Evolutionary conservation across 225 moss, liverwort and hornwort species (phyloP).

Genomic region (Thuidium tamariscinum): DNA sequence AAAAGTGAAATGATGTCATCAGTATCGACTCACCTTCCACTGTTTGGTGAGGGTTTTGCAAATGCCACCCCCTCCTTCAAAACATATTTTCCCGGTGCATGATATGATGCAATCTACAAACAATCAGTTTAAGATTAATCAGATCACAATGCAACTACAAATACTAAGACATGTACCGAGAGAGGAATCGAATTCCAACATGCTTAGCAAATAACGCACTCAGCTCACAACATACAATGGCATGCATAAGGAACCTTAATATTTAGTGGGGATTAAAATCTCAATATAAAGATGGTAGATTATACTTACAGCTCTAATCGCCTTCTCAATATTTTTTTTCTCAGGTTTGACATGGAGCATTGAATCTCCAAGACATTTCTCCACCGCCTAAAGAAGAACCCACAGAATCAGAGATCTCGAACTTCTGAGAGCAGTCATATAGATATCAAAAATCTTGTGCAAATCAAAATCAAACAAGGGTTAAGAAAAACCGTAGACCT

Average conservation of each 20-base stretch:
- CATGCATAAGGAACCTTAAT: neutral
- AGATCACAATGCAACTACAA: neutral
- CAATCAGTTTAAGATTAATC: neutral
- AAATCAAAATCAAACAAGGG: neutral
- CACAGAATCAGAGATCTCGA: neutral
- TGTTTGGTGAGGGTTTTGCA: constrained; percentile 88
- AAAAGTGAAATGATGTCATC: neutral
- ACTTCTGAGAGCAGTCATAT: neutral
- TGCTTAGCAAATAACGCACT: neutral
- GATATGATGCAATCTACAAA: constrained; percentile 79
- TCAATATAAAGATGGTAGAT: neutral
- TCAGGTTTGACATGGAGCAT: constrained; percentile 70
- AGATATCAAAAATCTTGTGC: neutral
- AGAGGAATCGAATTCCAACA: neutral
- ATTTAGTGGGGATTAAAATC: neutral
- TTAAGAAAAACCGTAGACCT: neutral
- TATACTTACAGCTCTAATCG: constrained; percentile 66
- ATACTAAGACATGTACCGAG: neutral
- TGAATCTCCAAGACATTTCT: constrained; percentile 83
- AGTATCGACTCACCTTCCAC: constrained; percentile 57
- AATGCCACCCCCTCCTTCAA: constrained; percentile 80
- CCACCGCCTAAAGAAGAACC: constrained; percentile 55
- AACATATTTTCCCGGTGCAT: constrained; percentile 88
- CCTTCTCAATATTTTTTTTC: constrained; percentile 83
- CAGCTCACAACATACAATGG: neutral